These are phyloP conservation scores for Blastomyces silverae DNA, from an alignment of 2,329 filamentous ascomycete genomes.

Conservation along the genomic window DNA sequence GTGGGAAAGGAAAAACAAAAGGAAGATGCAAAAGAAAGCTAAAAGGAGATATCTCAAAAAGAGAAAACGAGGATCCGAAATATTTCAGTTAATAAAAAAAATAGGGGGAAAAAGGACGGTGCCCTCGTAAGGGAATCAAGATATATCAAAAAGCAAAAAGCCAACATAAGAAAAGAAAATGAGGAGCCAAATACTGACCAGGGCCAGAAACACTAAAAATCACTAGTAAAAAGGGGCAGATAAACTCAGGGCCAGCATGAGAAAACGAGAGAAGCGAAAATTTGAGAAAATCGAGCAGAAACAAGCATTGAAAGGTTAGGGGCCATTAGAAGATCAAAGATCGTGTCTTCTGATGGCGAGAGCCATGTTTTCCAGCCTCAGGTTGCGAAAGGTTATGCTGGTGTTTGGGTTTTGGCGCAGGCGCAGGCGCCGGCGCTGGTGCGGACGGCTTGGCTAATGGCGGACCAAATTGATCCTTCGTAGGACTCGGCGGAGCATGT, in stretches of 20 bases:
- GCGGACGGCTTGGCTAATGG: slow-evolving; percentile 28
- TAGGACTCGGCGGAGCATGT: slow-evolving; percentile 23
- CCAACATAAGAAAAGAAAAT: slow-evolving; percentile 17
- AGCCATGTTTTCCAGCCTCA: slow-evolving; percentile 29
- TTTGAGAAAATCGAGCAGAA: slow-evolving; percentile 3
- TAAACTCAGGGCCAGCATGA: slow-evolving; percentile 12
- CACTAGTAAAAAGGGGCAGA: slow-evolving; percentile 16
- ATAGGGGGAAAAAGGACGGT: slow-evolving; percentile 3
- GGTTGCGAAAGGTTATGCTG: slow-evolving; percentile 39
- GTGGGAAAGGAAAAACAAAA: slow-evolving; percentile 12
- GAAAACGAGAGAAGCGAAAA: slow-evolving; percentile 17
- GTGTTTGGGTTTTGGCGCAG: slow-evolving; percentile 31
- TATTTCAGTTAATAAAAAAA: not conserved
- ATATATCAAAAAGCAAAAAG: not conserved
- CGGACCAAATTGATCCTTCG: slow-evolving; percentile 26
- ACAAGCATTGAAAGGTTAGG: not conserved
- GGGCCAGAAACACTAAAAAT: slow-evolving; percentile 20
- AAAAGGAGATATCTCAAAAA: slow-evolving; percentile 13
- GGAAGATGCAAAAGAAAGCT: not conserved
- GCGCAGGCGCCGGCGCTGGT: slow-evolving; percentile 28
- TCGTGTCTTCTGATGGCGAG: slow-evolving; percentile 38
- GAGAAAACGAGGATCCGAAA: not conserved
- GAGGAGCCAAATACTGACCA: slow-evolving; percentile 19
- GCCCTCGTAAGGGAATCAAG: slow-evolving; percentile 8
- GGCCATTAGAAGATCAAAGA: slow-evolving; percentile 36